phyloP scores from a whole-genome alignment of 352 stramenopile species.

The Pythium plurisporium region DNA sequence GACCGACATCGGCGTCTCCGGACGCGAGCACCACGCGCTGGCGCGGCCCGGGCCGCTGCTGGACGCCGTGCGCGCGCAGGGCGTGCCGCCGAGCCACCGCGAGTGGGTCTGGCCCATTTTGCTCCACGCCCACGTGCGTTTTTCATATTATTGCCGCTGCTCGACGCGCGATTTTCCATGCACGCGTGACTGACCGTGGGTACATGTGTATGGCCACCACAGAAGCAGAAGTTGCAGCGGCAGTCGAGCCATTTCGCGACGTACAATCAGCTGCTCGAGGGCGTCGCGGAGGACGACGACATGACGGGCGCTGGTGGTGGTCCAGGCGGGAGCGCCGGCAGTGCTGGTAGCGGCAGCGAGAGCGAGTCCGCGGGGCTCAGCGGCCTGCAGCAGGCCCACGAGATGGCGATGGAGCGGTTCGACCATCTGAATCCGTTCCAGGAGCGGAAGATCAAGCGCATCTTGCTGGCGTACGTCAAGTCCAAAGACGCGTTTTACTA shows the following conservation, averaged over 20 bases:
- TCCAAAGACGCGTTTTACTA: slow-evolving; percentile 67
- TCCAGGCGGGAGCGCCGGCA: background rate
- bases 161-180: too few species aligned
- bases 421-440: slow-evolving; percentile 77
- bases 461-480: slow-evolving; percentile 72
- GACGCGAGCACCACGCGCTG: slow-evolving; percentile 68
- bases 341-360: slow-evolving; percentile 27
- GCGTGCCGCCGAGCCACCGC: slow-evolving; percentile 60
- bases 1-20: slow-evolving; percentile 50
- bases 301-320: background rate
- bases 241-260: slow-evolving; percentile 38
- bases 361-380: slow-evolving; percentile 22
- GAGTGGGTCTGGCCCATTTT: slow-evolving; percentile 79
- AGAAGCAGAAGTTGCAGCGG: slow-evolving; percentile 59
- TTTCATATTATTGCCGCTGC: too few species aligned
- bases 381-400: slow-evolving; percentile 61
- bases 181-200: too few species aligned
- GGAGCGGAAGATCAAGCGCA: slow-evolving; percentile 79
- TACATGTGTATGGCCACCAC: too few species aligned
- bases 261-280: slow-evolving; percentile 52
- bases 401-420: slow-evolving; percentile 76
- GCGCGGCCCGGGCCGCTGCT: slow-evolving; percentile 38
- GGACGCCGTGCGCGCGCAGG: slow-evolving; percentile 46
- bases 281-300: slow-evolving; percentile 17
- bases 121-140: slow-evolving; percentile 44